These are phyloP conservation scores for Hapsidospora chrysogenum DNA, from an alignment of 495 filamentous ascomycete species.

Conservation along the genomic window DNA sequence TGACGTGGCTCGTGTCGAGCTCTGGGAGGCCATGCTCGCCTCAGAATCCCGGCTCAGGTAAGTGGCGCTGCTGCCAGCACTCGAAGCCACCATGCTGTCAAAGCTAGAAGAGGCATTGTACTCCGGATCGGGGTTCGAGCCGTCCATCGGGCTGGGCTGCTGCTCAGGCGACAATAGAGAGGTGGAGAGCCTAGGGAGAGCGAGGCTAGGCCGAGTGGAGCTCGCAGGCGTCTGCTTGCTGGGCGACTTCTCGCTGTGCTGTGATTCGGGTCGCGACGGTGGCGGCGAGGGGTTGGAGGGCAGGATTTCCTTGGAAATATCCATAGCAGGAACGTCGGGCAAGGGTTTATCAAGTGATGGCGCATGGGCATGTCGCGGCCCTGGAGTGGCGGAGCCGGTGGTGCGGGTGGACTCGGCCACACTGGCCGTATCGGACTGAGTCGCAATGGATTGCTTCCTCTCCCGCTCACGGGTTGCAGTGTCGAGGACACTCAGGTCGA, in stretches of 20 bases:
- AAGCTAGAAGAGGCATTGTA: conserved; percentile 27
- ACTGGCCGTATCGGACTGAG: conserved; percentile 7
- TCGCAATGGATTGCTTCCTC: conserved; percentile 4
- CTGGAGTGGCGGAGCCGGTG: conserved; percentile 13
- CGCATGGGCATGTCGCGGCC: conserved; percentile 12
- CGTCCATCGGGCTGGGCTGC: conserved; percentile 29
- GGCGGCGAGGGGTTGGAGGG: conserved; percentile 11
- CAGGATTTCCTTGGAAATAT: conserved; percentile 9
- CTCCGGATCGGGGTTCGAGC: conserved; percentile 24
- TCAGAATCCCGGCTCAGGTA: conserved; percentile 72
- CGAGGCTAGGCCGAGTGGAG: conserved; percentile 20
- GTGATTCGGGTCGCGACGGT: conserved; percentile 19
- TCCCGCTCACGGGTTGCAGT: conserved; percentile 2
- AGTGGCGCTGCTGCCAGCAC: conserved; percentile 46
- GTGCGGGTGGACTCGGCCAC: conserved; percentile 16
- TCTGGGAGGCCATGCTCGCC: conserved; percentile 60
- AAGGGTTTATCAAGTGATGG: conserved; percentile 25
- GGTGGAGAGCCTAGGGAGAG: conserved; percentile 32
- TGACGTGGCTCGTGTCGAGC: conserved; percentile 80
- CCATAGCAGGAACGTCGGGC: conserved; percentile 20
- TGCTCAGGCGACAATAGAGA: conserved; percentile 17
- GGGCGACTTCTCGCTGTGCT: conserved; percentile 14
- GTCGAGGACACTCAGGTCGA: conserved; percentile 28
- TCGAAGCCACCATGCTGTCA: conserved; percentile 33
- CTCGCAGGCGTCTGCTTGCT: conserved; percentile 21